These are phyloP conservation scores for Calocybe indica DNA, from an alignment of 768 basidiomycete species.

Conservation along the genomic window DNA sequence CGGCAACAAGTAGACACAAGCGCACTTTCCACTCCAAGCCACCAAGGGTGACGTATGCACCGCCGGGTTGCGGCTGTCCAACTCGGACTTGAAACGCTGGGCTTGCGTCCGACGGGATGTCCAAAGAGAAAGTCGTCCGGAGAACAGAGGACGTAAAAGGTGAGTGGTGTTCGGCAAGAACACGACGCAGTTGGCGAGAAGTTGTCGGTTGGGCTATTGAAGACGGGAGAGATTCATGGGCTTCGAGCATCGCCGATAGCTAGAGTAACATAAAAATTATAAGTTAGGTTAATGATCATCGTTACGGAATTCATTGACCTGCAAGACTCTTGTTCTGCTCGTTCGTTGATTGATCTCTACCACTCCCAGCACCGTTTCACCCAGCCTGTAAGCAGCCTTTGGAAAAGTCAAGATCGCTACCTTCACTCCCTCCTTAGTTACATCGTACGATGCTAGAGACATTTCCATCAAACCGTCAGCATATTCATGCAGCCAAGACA, in stretches of 20 bases:
- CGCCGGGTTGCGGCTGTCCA: conserved; percentile 23
- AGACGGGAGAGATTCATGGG: conserved; percentile 77
- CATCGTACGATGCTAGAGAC: conserved; percentile 81
- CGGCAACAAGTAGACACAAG: conserved; percentile 77
- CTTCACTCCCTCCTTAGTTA: conserved; percentile 85
- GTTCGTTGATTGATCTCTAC: conserved; percentile 77
- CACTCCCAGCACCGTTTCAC: conserved; percentile 87
- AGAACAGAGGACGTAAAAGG: conserved; percentile 67
- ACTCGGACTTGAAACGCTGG: conserved; percentile 76
- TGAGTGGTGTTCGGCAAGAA: conserved; percentile 84
- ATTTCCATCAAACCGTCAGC: neutral
- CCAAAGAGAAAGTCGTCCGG: conserved; percentile 81
- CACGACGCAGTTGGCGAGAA: conserved; percentile 53
- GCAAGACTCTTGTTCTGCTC: conserved; percentile 72
- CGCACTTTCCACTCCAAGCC: conserved; percentile 91
- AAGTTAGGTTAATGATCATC: neutral
- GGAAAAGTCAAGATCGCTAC: conserved; percentile 91
- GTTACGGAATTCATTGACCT: conserved; percentile 42
- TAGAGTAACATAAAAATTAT: conserved; percentile 19
- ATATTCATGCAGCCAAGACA: neutral
- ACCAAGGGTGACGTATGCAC: conserved; percentile 33
- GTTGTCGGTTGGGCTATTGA: conserved; percentile 43
- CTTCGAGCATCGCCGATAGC: conserved; percentile 87
- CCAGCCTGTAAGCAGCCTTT: conserved; percentile 86
- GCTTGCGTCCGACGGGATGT: conserved; percentile 89